Percentiles rank a stretch among this genome's conserved stretches.
Evolutionary conservation across 2,329 filamentous ascomycete species (phyloP).

Genomic region (Leptodontidium sp.): DNA sequence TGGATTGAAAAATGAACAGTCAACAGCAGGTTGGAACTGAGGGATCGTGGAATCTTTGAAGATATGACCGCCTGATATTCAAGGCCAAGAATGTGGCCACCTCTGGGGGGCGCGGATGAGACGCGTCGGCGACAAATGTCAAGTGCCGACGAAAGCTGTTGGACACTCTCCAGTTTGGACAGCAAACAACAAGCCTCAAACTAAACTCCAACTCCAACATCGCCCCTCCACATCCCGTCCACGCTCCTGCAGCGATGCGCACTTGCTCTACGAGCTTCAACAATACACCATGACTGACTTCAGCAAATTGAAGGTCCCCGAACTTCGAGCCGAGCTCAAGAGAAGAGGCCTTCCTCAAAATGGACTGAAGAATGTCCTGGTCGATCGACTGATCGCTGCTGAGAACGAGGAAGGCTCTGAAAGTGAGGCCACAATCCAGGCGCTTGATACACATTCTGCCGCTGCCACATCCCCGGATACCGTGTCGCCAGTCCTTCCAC

Average conservation of each 20-base stretch:
- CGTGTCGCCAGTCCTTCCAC: conserved; percentile 32
- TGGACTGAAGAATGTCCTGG: conserved; percentile 76
- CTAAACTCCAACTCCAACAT: not conserved
- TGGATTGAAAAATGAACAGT: not conserved
- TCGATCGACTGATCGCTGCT: conserved; percentile 66
- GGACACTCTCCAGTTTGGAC: not conserved
- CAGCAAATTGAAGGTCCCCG: conserved; percentile 73
- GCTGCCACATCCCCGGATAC: conserved; percentile 40
- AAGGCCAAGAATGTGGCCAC: not conserved
- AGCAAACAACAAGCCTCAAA: conserved; percentile 13
- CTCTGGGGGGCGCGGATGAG: not conserved
- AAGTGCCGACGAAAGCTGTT: not conserved
- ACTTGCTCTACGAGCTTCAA: conserved; percentile 17
- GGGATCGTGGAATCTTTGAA: too few relatives aligned
- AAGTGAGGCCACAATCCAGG: conserved; percentile 44
- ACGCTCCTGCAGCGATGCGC: conserved; percentile 32
- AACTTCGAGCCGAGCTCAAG: conserved; percentile 79
- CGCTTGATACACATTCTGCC: conserved; percentile 34
- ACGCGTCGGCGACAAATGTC: conserved; percentile 5
- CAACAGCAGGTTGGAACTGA: too few relatives aligned
- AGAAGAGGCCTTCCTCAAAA: conserved; percentile 72
- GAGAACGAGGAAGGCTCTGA: conserved; percentile 49
- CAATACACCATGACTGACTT: conserved; percentile 57
- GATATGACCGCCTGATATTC: not conserved
- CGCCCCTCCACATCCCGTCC: not conserved